phyloP scores from a whole-genome alignment of 352 stramenopile species.

The Phytophthora meadii region DNA sequence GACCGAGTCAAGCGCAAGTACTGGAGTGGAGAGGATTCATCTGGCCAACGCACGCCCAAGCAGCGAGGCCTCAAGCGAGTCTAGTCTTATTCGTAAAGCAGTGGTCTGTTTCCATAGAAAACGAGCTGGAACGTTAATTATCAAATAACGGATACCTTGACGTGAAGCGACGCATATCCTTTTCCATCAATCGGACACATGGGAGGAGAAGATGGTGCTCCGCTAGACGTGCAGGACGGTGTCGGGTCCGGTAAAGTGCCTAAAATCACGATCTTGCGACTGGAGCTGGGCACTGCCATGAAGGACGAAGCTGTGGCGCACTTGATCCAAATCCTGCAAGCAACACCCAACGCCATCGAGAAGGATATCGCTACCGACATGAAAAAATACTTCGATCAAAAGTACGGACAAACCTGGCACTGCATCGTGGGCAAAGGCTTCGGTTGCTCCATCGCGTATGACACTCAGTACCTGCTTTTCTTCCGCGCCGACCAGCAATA shows the following conservation, averaged over 20 bases:
- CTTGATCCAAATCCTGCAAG: constrained; percentile 48
- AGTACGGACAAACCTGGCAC: constrained; percentile 94
- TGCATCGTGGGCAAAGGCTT: constrained; percentile 94
- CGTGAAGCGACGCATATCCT: constrained; percentile 33
- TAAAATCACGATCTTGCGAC: constrained; percentile 71
- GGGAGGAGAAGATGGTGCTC: constrained; percentile 40
- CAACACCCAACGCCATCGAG: constrained; percentile 61
- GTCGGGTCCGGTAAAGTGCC: constrained; percentile 40
- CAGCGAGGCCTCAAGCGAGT: constrained; percentile 18
- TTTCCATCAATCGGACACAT: constrained; percentile 34
- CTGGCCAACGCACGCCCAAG: constrained; percentile 9
- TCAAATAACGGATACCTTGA: constrained; percentile 26
- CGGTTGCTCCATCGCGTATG: constrained; percentile 91
- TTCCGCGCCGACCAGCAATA: constrained; percentile 86
- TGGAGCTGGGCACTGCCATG: constrained; percentile 71
- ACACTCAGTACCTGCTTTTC: constrained; percentile 91
- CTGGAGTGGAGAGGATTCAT: constrained; percentile 41
- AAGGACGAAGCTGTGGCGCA: constrained; percentile 77
- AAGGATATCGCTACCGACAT: constrained; percentile 98
- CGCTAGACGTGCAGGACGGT: constrained; percentile 19
- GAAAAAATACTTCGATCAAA: constrained; percentile 99
- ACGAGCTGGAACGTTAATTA: constrained; percentile 4
- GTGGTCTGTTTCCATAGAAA: constrained; percentile 31
- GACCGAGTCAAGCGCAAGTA: constrained; percentile 85
- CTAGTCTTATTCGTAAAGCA: constrained; percentile 19